Evolutionary conservation across 2,329 filamentous ascomycete species (phyloP).

Genomic region (Aureobasidium melanogenum): DNA sequence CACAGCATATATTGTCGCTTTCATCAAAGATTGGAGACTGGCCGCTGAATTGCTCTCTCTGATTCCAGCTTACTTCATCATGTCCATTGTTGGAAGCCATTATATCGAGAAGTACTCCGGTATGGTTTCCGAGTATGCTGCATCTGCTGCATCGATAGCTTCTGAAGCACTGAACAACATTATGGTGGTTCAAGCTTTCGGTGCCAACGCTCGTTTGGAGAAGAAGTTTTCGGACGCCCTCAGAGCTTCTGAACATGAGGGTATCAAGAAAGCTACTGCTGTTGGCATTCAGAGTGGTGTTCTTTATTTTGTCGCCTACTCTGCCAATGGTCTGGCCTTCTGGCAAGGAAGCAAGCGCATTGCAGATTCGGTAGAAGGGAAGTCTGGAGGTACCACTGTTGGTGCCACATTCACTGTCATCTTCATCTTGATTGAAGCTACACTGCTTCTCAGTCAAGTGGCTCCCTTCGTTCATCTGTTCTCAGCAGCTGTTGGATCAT

Average conservation of each 20-base stretch:
- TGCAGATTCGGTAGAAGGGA: constrained; percentile 31
- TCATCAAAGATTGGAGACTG: constrained; percentile 53
- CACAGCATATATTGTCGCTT: constrained; percentile 58
- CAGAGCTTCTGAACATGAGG: constrained; percentile 41
- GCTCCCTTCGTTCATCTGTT: constrained; percentile 44
- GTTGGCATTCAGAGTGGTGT: constrained; percentile 51
- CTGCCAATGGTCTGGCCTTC: constrained; percentile 58
- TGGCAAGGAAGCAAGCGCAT: constrained; percentile 56
- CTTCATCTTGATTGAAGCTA: constrained; percentile 45
- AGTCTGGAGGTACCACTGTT: constrained; percentile 25
- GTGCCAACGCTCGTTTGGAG: constrained; percentile 51
- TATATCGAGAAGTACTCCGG: constrained; percentile 46
- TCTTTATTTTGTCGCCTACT: constrained; percentile 60
- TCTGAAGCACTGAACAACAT: constrained; percentile 54
- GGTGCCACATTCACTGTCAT: constrained; percentile 48
- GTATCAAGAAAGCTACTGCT: constrained; percentile 49
- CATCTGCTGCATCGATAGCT: constrained; percentile 52
- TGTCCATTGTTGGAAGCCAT: constrained; percentile 47
- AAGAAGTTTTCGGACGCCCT: constrained; percentile 49
- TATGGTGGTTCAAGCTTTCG: constrained; percentile 54
- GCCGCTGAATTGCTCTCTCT: constrained; percentile 57
- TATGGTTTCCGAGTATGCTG: constrained; percentile 44
- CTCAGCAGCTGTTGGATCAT: constrained; percentile 43
- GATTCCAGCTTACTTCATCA: constrained; percentile 53
- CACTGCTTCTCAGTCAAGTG: constrained; percentile 38